Evolutionary conservation across 768 basidiomycete species (phyloP).

Genomic region (Kwoniella sp.): DNA sequence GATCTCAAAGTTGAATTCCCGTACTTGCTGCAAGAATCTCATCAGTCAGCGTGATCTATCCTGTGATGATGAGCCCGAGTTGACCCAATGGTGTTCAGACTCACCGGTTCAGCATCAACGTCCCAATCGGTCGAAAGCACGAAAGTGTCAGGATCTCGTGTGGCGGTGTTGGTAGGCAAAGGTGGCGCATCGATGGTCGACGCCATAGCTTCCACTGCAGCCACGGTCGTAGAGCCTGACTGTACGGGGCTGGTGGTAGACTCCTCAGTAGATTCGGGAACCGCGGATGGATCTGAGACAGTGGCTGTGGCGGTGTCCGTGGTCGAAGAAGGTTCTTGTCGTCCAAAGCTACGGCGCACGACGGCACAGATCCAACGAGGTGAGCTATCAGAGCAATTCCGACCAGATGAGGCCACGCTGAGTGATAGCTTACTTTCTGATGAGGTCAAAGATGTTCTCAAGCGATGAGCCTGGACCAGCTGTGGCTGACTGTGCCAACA

Average conservation of each 20-base stretch:
- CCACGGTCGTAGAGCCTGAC: neutral
- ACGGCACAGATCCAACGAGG: neutral
- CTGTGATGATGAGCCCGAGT: neutral
- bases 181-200: conserved; percentile 4
- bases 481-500: neutral
- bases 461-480: neutral
- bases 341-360: neutral
- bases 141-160: conserved; percentile 12
- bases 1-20: conserved; percentile 29
- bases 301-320: neutral
- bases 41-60: neutral
- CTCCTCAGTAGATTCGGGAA: neutral
- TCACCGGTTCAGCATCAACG: conserved; percentile 19
- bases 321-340: neutral
- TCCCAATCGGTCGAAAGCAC: conserved; percentile 26
- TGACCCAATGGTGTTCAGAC: neutral
- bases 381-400: too few relatives aligned
- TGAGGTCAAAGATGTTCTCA: neutral
- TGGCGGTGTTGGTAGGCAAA: conserved; percentile 4
- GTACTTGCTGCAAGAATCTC: conserved; percentile 14
- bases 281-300: neutral
- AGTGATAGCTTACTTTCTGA: neutral
- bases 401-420: neutral
- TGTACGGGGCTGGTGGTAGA: neutral
- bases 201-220: neutral